A percentile compares a stretch with the other conserved stretches of the same genome.
These are phyloP conservation scores for Pseudocercospora pini-densiflorae DNA, from an alignment of 2,329 filamentous ascomycete genomes.

Conservation along the genomic window DNA sequence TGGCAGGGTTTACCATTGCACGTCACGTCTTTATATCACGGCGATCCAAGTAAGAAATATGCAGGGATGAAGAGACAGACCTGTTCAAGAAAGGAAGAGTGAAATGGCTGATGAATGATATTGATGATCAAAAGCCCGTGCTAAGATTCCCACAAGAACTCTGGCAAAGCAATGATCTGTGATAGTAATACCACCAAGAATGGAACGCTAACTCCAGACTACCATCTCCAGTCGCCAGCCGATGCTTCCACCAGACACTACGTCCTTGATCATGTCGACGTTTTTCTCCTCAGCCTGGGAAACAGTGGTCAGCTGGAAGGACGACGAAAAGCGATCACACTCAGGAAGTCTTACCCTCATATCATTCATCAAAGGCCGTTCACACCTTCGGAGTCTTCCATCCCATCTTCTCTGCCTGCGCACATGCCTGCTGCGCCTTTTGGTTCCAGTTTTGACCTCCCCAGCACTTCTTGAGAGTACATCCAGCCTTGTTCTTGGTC, in stretches of 20 bases:
- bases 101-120: not conserved
- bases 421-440: not conserved
- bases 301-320: not conserved
- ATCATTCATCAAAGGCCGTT: not conserved
- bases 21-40: constrained; percentile 24
- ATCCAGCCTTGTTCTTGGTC: not conserved
- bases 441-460: not conserved
- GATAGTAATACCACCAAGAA: not conserved
- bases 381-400: not conserved
- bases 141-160: not conserved
- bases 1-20: constrained; percentile 28
- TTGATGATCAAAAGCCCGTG: not conserved
- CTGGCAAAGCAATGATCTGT: not conserved
- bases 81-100: not conserved
- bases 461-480: not conserved
- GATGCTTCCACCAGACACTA: not conserved
- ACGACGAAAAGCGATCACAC: not conserved
- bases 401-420: not conserved
- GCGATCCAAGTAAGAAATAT: constrained; percentile 26
- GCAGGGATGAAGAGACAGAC: constrained; percentile 15
- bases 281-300: not conserved
- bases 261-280: not conserved
- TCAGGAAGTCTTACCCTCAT: not conserved
- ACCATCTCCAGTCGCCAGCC: not conserved
- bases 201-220: not conserved